Conservation (phyloP, 768 basidiomycete genomes). For the Xanthoconium purpureum region DNA sequence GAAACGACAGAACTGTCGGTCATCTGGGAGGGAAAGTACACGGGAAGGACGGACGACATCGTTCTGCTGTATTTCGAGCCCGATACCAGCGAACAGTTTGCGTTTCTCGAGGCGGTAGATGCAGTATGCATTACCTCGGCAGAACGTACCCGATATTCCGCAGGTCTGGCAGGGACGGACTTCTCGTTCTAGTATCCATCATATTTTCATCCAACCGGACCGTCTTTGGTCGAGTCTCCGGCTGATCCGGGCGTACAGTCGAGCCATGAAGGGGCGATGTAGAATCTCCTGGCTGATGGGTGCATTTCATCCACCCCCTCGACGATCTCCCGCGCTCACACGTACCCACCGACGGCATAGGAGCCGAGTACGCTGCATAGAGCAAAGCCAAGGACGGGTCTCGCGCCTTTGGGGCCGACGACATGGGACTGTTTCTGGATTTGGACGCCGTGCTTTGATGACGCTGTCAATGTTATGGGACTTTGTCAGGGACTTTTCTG, state of each 20-base stretch:
- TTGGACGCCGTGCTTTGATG: constrained; percentile 1
- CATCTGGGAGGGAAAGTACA: background rate
- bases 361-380: background rate
- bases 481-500: background rate
- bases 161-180: background rate
- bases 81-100: constrained; percentile 55
- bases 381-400: background rate
- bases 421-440: background rate
- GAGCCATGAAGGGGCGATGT: background rate
- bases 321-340: constrained; percentile 1
- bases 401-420: background rate
- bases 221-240: background rate
- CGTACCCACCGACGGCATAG: background rate
- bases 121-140: background rate
- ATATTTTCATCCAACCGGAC: background rate
- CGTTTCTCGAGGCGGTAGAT: constrained; percentile 14
- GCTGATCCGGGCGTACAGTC: background rate
- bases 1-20: background rate
- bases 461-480: background rate
- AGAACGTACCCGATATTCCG: too few species aligned
- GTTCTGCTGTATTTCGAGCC: background rate
- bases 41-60: background rate
- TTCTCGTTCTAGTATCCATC: background rate
- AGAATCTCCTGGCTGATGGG: constrained; percentile 1
- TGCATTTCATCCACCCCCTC: background rate